Base-by-base conservation (phyloP, 2,329 filamentous ascomycete genomes). In the Cladosporium sp. region DNA sequence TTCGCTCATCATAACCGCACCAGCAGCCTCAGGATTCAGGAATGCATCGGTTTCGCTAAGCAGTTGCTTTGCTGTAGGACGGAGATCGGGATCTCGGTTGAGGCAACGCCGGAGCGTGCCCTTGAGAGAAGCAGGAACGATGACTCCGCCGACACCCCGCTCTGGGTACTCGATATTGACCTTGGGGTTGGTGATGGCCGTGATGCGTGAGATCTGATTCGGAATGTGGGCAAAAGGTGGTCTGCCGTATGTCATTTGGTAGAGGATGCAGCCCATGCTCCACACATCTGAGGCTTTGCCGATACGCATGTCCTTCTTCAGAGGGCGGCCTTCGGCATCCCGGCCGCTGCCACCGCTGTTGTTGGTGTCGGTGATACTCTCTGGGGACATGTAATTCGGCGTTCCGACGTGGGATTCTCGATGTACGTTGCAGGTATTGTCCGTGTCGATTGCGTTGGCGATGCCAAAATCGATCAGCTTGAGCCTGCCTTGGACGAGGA, bases 381-480 rank as follows among this genome's bases (percentile, higher is more conserved):
- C 93, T 0, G 93, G 93, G 1, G 89, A 95, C 93, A 98, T 98
- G 75, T 96, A 98, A 70, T 95, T 98, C 3, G 93, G 91, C 0
- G 93, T 98, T 53, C 95, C 93, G 57, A 97, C 85, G 72, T 97
- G 90, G 9, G 86, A 88, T 67, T 98, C 93, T 54, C 93, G 87
- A 71, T 98, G 93, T 9, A 98, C 91, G 61, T 98, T 98, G 70
- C 96, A 87, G 0, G 93, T 98, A 71, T 96, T 84, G 67, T 97
- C 93, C 1, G 85, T 88, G 71, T 95, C 87, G 63, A 98, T 98
- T 46, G 93, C 91, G 65, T 96, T 95, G 54, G 93, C 93, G 65
- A 98, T 98, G 62, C 93, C 93, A 68, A 98, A 98, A 72, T 98
- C 93, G 65, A 98, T 98, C 53, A 98, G 81, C 70, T 98, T 98